Base-by-base conservation (phyloP, 768 basidiomycete species). In the Boletus bicolor region DNA sequence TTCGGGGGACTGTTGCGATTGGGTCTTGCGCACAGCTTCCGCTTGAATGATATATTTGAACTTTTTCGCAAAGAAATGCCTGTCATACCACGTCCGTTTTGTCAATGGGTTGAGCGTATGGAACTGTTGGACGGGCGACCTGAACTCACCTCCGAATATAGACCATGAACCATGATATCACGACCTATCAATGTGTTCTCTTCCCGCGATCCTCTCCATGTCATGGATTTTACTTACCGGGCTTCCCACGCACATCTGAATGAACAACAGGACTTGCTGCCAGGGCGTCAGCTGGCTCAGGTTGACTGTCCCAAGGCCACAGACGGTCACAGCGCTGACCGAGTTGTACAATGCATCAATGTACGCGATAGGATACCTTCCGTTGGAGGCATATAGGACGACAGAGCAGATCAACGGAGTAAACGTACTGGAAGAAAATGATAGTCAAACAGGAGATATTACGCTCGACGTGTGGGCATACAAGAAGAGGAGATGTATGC, bases 341-440 rank as follows among this genome's bases (percentile, higher is more conserved):
- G 82, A 88, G 70, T 82, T 82, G 77, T 84, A 94, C 35, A 93
- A 78, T 5, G 83, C 79, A 66, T 94, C 92, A 67, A 91, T 77
- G 69, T 89, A 94, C 19, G 81, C 64, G 37, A 93, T 80, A 44
- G 80, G 84, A 63, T 81, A 82, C 45, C 75, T 72, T 42, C 89
- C 92, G 77, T 93, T 93, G 72, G 81, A 82, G 26, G 84, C 91
- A 65, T 90, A 97, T 65, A 97, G 82, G 50, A 98, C 84, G 37
- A 73, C 84, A 19, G 91, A 89, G 59, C 83, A 82, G 51, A 94
- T 74, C 60, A 97, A 77, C 2, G 95, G 94, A 0, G 84, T 84
- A 66, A 91, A 80, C 7, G 83, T 86, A 63, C 89, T 91, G 64
- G 21, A 62, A 57, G 48, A 30, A 24, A 44, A 47, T 4, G 28